These are phyloP conservation scores for Chrysoporthe puriensis DNA, from an alignment of 2,329 filamentous ascomycete species.

Conservation along the genomic window DNA sequence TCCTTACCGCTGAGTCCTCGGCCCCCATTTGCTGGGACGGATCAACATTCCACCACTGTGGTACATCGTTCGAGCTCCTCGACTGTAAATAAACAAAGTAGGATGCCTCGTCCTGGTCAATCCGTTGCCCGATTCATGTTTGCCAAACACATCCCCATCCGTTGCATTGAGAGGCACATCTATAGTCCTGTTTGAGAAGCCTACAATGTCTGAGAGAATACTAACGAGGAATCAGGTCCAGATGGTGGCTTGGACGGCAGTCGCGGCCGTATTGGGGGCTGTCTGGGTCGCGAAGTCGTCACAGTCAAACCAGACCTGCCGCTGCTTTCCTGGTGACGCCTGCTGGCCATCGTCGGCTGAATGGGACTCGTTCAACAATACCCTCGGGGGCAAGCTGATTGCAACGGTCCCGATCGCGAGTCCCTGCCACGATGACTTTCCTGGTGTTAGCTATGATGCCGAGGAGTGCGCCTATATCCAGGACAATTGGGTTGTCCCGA, in stretches of 20 bases:
- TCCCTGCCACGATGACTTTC: conserved; percentile 46
- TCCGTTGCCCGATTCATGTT: neutral
- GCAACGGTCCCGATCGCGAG: conserved; percentile 47
- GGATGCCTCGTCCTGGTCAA: neutral
- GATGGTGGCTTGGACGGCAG: neutral
- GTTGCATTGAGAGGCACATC: neutral
- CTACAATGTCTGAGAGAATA: neutral
- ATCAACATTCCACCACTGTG: conserved; percentile 1
- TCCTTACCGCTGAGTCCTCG: neutral
- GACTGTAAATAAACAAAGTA: neutral
- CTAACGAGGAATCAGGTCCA: neutral
- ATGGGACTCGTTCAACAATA: conserved; percentile 56
- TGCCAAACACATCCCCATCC: neutral
- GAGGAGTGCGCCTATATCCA: conserved; percentile 27
- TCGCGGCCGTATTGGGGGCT: conserved; percentile 1
- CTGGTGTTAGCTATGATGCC: conserved; percentile 22
- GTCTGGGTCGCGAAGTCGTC: conserved; percentile 5
- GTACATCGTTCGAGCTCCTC: neutral
- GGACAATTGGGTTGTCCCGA: conserved; percentile 20
- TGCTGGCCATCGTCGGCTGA: conserved; percentile 53
- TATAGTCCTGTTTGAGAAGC: neutral
- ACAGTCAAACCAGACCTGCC: conserved; percentile 37
- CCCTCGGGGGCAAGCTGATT: conserved; percentile 54
- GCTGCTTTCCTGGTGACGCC: conserved; percentile 53
- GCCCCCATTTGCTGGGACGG: neutral